Evolutionary conservation across 805 yeast species (phyloP), one percentile per base, ranked within the genome.

Genomic region (Debaryomyces tyrocola): DNA sequence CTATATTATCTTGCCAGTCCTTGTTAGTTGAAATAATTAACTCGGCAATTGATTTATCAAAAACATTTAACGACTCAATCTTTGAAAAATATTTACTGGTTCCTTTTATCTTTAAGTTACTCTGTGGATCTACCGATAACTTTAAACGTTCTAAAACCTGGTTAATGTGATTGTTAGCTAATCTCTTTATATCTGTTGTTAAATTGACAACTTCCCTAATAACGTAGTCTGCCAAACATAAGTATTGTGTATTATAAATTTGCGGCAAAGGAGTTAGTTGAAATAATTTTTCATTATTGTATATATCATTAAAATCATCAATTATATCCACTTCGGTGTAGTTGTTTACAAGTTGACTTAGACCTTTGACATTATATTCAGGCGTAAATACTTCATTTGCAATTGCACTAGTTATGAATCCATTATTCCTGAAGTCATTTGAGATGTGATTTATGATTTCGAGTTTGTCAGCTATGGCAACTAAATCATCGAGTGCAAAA

Each of bases 41-140:
- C 12, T 43, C 44, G 3, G 31, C 37, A 4, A 8, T 29, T 6
- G 43, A 42, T n/a, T 36, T 28, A 14, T 46, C 20, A 9, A 12
- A 20, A 17, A n/a, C 28, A 20, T 6, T 24, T 21, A 55, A 53
- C 1, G 37, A 37, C n/a, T 55, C 45, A 11, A 65, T 47, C 24
- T 49, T 41, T 33, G 50, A 37, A 34, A 63, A 60, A 48, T 70
- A 69, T 47, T 69, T 69, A 45, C 75, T 69, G 10, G 44, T 45
- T 1, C 66, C 67, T 34, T 51, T 55, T 6, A 56, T 36, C 3
- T 31, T 41, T 10, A 52, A 43, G 12, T 49, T 49, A 6, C 46
- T 37, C 7, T 57, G 52, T 9, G 41, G 31, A 24, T 43, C 49
- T 2, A 37, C 35, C 2, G 29, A 20, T 2, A 58, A 54, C 14